Percentiles rank a stretch among this genome's conserved stretches.
These are phyloP conservation scores for Gorgonomyces haynaldii DNA, from an alignment of 192 early-diverging fungal genomes.

Conservation along the genomic window DNA sequence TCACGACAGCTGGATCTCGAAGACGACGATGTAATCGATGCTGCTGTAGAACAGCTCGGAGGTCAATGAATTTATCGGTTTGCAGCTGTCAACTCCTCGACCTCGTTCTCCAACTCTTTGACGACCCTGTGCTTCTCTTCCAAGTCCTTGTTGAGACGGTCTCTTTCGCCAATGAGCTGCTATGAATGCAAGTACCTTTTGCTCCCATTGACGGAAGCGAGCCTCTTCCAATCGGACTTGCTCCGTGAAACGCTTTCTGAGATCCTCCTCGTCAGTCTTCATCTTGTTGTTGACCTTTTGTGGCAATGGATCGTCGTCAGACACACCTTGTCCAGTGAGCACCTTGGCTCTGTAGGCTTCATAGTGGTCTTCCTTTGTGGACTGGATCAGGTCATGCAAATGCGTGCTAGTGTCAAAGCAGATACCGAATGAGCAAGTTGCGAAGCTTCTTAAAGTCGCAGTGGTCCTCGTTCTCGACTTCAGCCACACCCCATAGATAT, in stretches of 20 bases:
- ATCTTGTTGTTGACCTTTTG: slow-evolving; percentile 72
- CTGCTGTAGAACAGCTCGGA: slow-evolving; percentile 89
- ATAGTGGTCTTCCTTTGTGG: slow-evolving; percentile 92
- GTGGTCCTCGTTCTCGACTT: slow-evolving; percentile 96
- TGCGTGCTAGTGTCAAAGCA: slow-evolving; percentile 45
- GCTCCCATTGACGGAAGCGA: slow-evolving; percentile 98
- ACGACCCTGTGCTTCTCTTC: slow-evolving; percentile 81
- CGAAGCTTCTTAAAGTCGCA: slow-evolving; percentile 75
- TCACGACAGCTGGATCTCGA: slow-evolving; percentile 75
- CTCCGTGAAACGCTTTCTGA: slow-evolving; percentile 94
- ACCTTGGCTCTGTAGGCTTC: slow-evolving; percentile 81
- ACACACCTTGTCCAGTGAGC: slow-evolving; percentile 60
- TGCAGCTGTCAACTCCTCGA: slow-evolving; percentile 37
- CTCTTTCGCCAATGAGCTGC: slow-evolving; percentile 88
- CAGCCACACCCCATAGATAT: slow-evolving; percentile 97
- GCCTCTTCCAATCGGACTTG: slow-evolving; percentile 96
- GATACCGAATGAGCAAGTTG: slow-evolving; percentile 77
- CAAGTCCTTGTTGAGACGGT: slow-evolving; percentile 96
- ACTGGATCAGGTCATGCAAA: slow-evolving; percentile 89
- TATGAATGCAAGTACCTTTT: slow-evolving; percentile 25
- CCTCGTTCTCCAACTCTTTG: slow-evolving; percentile 83
- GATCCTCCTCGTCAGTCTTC: slow-evolving; percentile 94
- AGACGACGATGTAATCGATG: slow-evolving; percentile 89
- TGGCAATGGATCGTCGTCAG: slow-evolving; percentile 62
- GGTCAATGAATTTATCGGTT: slow-evolving; percentile 21